phyloP scores from a whole-genome alignment of 306 rosid species.

The Abrus precatorius region DNA sequence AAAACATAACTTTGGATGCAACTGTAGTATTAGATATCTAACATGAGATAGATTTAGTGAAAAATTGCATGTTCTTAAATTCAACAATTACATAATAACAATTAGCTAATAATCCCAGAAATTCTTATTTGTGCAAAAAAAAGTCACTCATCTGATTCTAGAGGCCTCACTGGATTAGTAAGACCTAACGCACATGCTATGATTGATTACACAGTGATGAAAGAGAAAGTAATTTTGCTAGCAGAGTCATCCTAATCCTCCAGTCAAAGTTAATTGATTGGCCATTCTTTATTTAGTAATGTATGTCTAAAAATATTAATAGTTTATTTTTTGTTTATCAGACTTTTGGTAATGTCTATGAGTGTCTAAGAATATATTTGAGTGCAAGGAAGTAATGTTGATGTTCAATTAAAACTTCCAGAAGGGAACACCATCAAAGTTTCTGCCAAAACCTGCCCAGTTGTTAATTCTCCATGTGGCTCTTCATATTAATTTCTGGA shows the following conservation, averaged over 20 bases:
- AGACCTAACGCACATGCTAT: constrained; percentile 40
- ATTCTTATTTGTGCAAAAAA: constrained; percentile 39
- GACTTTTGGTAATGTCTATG: constrained; percentile 33
- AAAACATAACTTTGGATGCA: constrained; percentile 16
- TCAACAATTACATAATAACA: constrained; percentile 23
- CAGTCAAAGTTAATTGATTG: constrained; percentile 31
- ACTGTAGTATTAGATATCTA: constrained; percentile 33
- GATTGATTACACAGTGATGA: constrained; percentile 33
- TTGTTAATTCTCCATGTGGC: constrained; percentile 53
- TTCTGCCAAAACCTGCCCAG: constrained; percentile 16
- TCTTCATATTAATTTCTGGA: constrained; percentile 42
- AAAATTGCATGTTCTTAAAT: constrained; percentile 37
- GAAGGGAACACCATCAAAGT: constrained; percentile 1
- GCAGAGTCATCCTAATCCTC: constrained; percentile 16
- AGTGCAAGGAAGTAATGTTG: constrained; percentile 45
- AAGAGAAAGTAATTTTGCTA: constrained; percentile 34
- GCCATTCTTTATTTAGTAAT: constrained; percentile 15
- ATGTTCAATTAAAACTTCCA: constrained; percentile 47
- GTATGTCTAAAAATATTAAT: constrained; percentile 23
- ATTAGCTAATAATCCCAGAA: constrained; percentile 34
- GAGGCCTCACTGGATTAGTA: constrained; percentile 35
- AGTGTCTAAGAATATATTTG: constrained; percentile 7
- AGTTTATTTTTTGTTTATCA: neutral
- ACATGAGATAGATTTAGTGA: constrained; percentile 2
- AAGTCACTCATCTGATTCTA: constrained; percentile 40